Evolutionary conservation across 371 early-diverging fungal genomes (phyloP).

Genomic region (Globomyces sp.): DNA sequence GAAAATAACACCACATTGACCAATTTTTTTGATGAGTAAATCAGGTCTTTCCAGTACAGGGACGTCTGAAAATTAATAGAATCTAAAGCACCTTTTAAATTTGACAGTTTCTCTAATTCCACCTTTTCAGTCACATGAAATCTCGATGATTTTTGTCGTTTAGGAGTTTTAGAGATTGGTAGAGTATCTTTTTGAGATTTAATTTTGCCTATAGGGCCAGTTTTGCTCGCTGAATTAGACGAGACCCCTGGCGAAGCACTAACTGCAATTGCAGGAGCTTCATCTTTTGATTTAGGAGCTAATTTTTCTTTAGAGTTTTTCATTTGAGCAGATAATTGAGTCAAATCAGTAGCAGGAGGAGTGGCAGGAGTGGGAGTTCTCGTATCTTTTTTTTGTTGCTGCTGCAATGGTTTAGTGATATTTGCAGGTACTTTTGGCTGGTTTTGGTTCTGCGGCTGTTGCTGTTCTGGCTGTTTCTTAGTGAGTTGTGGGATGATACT

Average conservation of each 20-base stretch:
- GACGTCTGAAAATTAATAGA: constrained; percentile 57
- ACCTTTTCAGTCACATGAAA: constrained; percentile 73
- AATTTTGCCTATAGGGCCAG: constrained; percentile 72
- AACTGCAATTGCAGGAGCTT: constrained; percentile 2
- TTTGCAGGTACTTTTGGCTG: too few relatives aligned
- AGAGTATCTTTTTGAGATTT: constrained; percentile 79
- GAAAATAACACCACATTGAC: constrained; percentile 86
- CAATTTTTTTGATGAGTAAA: constrained; percentile 82
- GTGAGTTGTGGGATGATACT: too few relatives aligned
- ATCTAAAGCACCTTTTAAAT: constrained; percentile 65
- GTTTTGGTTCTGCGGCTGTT: too few relatives aligned
- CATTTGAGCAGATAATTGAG: constrained; percentile 1
- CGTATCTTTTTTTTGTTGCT: constrained; percentile 9
- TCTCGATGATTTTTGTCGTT: constrained; percentile 79
- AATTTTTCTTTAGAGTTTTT: constrained; percentile 9
- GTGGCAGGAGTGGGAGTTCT: constrained; percentile 3
- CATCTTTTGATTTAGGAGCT: neutral
- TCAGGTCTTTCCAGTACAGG: constrained; percentile 65
- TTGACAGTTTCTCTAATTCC: constrained; percentile 71
- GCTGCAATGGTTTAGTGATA: neutral
- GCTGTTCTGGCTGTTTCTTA: too few relatives aligned
- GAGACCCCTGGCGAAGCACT: neutral
- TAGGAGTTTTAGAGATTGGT: constrained; percentile 76
- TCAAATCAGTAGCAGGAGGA: neutral
- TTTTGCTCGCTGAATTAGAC: constrained; percentile 64